phyloP scores from a whole-genome alignment of 106 monocot species.

The Posidonia australis region DNA sequence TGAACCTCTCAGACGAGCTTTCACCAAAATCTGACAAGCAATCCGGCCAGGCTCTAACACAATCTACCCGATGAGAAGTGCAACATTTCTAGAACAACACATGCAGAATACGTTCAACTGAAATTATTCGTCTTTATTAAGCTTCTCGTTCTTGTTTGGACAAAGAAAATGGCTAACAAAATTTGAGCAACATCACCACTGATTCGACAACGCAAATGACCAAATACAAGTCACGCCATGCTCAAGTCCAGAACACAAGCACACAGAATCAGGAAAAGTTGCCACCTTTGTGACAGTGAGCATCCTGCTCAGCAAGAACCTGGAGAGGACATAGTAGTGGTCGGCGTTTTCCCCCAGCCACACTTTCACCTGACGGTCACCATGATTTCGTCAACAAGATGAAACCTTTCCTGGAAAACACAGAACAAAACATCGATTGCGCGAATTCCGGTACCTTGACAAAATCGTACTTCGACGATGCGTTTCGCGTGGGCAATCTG shows the following conservation, averaged over 20 bases:
- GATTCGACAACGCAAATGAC: too few species aligned
- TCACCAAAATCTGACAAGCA: too few species aligned
- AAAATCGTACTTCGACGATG: slow-evolving; percentile 98
- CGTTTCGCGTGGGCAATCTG: slow-evolving; percentile 51
- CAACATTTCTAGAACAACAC: too few species aligned
- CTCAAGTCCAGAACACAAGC: neutral
- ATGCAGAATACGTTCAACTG: too few species aligned
- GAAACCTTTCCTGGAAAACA: neutral
- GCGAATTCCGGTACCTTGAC: slow-evolving; percentile 56
- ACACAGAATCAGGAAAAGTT: neutral
- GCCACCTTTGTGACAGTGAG: slow-evolving; percentile 88
- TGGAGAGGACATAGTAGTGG: slow-evolving; percentile 95
- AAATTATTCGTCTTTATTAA: too few species aligned
- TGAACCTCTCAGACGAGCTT: too few species aligned
- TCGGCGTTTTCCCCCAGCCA: slow-evolving; percentile 98
- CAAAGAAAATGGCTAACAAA: too few species aligned
- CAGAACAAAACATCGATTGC: neutral
- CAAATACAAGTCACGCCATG: neutral
- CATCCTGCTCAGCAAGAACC: slow-evolving; percentile 96
- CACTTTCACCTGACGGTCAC: slow-evolving; percentile 65
- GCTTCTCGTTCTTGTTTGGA: too few species aligned
- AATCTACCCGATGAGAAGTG: too few species aligned
- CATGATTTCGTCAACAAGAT: neutral
- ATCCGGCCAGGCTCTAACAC: too few species aligned
- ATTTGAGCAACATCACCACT: too few species aligned